These are phyloP conservation scores for Paramyrothecium roridum DNA, from an alignment of 2,329 filamentous ascomycete genomes.

Conservation along the genomic window DNA sequence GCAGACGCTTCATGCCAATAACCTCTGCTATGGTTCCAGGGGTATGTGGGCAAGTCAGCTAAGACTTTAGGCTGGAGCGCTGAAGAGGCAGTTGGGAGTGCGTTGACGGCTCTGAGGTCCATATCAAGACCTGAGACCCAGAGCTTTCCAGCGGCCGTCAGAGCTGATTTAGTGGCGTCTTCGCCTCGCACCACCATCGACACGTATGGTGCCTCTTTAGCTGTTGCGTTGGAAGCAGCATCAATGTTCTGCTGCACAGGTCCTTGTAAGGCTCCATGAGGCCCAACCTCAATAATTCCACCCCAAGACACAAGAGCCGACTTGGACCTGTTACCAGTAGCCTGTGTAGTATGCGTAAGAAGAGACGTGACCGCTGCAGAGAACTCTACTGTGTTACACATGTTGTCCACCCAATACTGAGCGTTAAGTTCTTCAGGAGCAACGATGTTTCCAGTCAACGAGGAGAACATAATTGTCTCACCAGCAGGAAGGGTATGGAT, in stretches of 20 bases:
- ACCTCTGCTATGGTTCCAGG: constrained; percentile 29
- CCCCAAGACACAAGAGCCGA: neutral
- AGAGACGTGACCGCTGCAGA: constrained; percentile 20
- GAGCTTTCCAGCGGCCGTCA: constrained; percentile 18
- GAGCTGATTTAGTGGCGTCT: neutral
- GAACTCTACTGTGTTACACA: constrained; percentile 32
- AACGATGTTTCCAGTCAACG: constrained; percentile 33
- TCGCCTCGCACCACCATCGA: constrained; percentile 9
- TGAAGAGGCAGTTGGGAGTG: constrained; percentile 25
- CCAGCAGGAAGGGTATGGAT: neutral
- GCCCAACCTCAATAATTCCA: constrained; percentile 18
- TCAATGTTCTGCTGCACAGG: constrained; percentile 11
- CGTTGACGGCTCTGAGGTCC: constrained; percentile 30
- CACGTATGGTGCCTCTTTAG: too few species aligned
- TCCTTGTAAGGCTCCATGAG: constrained; percentile 14
- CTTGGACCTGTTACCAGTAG: neutral
- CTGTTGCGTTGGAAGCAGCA: neutral
- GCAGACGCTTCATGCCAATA: constrained; percentile 29
- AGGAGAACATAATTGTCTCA: constrained; percentile 26
- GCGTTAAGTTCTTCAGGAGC: constrained; percentile 28
- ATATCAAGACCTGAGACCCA: constrained; percentile 32
- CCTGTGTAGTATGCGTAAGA: neutral
- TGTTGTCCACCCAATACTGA: constrained; percentile 37
- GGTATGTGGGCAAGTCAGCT: constrained; percentile 28
- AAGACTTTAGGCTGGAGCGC: constrained; percentile 13